Conservation (phyloP, 2,329 filamentous ascomycete species). For the Fusarium camptoceras region DNA sequence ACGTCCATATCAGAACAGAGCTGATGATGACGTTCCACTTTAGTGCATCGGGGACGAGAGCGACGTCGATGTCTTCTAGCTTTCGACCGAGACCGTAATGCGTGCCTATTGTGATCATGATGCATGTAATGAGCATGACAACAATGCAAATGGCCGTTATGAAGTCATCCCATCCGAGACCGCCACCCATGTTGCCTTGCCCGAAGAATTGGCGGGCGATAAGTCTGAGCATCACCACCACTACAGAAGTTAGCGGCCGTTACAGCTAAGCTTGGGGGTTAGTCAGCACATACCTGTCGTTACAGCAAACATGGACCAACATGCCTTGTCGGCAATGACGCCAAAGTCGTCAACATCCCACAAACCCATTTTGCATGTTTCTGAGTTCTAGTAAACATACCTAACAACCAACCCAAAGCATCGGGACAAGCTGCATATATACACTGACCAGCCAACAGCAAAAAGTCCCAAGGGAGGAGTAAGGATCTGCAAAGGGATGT, state of each 20-base stretch:
- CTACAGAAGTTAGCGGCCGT: conserved; percentile 3
- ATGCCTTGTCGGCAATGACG: conserved; percentile 41
- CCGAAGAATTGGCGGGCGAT: conserved; percentile 35
- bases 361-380: conserved; percentile 27
- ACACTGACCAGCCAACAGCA: background rate
- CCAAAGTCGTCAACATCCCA: conserved; percentile 40
- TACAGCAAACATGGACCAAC: conserved; percentile 45
- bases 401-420: background rate
- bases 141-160: conserved; percentile 40
- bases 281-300: conserved; percentile 18
- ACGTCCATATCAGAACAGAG: conserved; percentile 44
- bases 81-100: conserved; percentile 42
- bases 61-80: background rate
- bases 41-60: conserved; percentile 26
- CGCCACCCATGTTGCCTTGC: conserved; percentile 32
- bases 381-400: background rate
- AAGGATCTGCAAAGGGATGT: background rate
- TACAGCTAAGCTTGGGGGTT: rapidly evolving
- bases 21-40: conserved; percentile 46
- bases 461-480: background rate
- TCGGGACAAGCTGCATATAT: background rate
- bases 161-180: conserved; percentile 43
- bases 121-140: conserved; percentile 39
- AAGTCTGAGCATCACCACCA: conserved; percentile 39
- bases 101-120: conserved; percentile 40